phyloP scores from a whole-genome alignment of 768 basidiomycete genomes.

The Xanthoconium purpureum region DNA sequence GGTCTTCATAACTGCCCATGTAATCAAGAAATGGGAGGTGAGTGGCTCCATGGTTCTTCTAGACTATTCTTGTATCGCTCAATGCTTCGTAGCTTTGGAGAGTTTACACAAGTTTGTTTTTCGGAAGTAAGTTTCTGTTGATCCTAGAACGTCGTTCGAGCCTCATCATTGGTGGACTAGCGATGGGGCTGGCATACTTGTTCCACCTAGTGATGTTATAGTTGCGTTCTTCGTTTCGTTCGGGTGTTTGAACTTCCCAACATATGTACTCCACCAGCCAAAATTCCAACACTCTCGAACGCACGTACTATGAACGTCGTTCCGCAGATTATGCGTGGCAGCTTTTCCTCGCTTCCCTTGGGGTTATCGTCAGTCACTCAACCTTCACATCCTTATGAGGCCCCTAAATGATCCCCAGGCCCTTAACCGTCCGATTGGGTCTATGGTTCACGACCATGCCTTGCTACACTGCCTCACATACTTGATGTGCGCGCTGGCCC shows the following conservation, averaged over 20 bases:
- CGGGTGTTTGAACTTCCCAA: background rate
- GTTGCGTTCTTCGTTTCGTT: slow-evolving; percentile 23
- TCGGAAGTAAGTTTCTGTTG: slow-evolving; percentile 47
- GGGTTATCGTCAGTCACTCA: slow-evolving; percentile 54
- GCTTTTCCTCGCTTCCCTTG: slow-evolving; percentile 48
- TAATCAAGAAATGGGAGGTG: slow-evolving; percentile 55
- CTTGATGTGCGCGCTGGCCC: slow-evolving; percentile 62
- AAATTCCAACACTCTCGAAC: slow-evolving; percentile 63
- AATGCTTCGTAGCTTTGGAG: slow-evolving; percentile 61
- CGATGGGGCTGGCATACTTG: slow-evolving; percentile 32
- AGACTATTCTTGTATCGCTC: background rate
- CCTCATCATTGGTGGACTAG: slow-evolving; percentile 14
- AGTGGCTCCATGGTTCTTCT: slow-evolving; percentile 2
- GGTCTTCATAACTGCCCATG: slow-evolving; percentile 48
- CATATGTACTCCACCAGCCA: slow-evolving; percentile 44
- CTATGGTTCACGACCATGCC: slow-evolving; percentile 58
- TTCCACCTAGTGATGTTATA: slow-evolving; percentile 46
- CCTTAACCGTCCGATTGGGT: slow-evolving; percentile 59
- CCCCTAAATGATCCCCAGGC: slow-evolving; percentile 26
- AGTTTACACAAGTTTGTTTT: slow-evolving; percentile 68
- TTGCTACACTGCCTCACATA: slow-evolving; percentile 68
- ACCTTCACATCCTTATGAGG: background rate
- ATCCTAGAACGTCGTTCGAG: background rate
- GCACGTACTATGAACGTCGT: slow-evolving; percentile 49
- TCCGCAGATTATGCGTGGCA: slow-evolving; percentile 82